Conservation (phyloP, 1,139 yeast genomes). For the Diutina mesorugosa region DNA sequence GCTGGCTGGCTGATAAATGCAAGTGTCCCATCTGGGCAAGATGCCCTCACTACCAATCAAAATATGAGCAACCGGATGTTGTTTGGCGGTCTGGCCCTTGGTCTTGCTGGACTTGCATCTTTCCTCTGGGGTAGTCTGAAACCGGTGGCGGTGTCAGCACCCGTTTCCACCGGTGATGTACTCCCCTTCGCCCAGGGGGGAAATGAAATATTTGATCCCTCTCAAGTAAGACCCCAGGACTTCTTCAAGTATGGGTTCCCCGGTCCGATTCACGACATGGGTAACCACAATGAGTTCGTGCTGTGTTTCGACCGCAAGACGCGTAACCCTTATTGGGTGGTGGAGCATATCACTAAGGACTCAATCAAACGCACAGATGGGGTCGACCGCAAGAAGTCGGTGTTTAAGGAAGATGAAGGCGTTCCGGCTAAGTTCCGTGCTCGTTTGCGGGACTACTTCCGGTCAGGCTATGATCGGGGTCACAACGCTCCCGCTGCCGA, state of each 20-base stretch:
- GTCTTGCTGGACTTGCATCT: not conserved
- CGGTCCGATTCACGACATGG: conserved; percentile 83
- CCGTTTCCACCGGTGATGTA: not conserved
- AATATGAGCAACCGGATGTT: conserved; percentile 2
- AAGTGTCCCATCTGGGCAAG: not conserved
- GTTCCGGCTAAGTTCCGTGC: conserved; percentile 72
- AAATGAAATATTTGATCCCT: conserved; percentile 4
- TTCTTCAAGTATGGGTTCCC: conserved; percentile 89
- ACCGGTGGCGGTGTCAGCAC: not conserved
- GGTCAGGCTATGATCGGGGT: conserved; percentile 95
- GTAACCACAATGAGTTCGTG: conserved; percentile 60
- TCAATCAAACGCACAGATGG: conserved; percentile 38
- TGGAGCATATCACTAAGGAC: conserved; percentile 80
- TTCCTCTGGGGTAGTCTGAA: not conserved
- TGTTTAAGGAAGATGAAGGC: conserved; percentile 78
- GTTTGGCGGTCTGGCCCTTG: conserved; percentile 1
- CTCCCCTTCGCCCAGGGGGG: not conserved
- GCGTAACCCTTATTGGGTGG: conserved; percentile 78
- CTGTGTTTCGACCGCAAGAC: conserved; percentile 79
- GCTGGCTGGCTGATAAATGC: not conserved
- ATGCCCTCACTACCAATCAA: not conserved
- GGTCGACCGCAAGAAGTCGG: conserved; percentile 68
- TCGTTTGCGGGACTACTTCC: conserved; percentile 69
- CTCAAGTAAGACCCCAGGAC: conserved; percentile 48
- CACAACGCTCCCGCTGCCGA: conserved; percentile 98